Conservation (phyloP, 2,329 filamentous ascomycete species). For the Basipetospora sp. region DNA sequence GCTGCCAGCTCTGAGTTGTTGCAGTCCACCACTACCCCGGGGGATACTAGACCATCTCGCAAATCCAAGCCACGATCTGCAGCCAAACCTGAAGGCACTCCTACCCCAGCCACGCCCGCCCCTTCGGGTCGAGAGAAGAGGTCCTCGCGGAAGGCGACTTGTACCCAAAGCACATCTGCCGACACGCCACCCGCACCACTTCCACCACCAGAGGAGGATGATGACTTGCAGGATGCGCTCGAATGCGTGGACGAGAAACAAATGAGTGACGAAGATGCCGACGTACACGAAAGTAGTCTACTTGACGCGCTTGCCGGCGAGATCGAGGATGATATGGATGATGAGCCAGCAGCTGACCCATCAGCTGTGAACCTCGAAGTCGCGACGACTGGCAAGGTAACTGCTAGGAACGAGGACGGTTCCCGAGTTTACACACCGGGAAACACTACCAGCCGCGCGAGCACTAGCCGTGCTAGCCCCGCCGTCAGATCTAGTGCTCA, state of each 20-base stretch:
- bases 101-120: constrained; percentile 30
- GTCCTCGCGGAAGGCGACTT: constrained; percentile 25
- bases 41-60: constrained; percentile 28
- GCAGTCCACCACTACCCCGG: constrained; percentile 22
- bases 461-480: constrained; percentile 25
- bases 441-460: constrained; percentile 23
- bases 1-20: constrained; percentile 21
- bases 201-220: constrained; percentile 41
- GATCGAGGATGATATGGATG: constrained; percentile 70
- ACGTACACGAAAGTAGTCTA: constrained; percentile 45
- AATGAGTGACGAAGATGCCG: constrained; percentile 55
- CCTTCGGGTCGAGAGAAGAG: constrained; percentile 43
- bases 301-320: constrained; percentile 84
- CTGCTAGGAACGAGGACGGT: constrained; percentile 81
- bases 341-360: constrained; percentile 48
- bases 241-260: constrained; percentile 91
- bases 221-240: constrained; percentile 53
- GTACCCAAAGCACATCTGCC: no score
- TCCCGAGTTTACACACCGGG: constrained; percentile 73
- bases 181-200: constrained; percentile 23
- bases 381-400: constrained; percentile 72
- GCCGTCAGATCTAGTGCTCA: constrained; percentile 23
- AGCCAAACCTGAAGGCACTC: constrained; percentile 23
- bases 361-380: constrained; percentile 86
- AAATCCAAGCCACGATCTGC: constrained; percentile 28